Base-by-base conservation (phyloP, 2,329 filamentous ascomycete genomes). In the Cercospora sp. region DNA sequence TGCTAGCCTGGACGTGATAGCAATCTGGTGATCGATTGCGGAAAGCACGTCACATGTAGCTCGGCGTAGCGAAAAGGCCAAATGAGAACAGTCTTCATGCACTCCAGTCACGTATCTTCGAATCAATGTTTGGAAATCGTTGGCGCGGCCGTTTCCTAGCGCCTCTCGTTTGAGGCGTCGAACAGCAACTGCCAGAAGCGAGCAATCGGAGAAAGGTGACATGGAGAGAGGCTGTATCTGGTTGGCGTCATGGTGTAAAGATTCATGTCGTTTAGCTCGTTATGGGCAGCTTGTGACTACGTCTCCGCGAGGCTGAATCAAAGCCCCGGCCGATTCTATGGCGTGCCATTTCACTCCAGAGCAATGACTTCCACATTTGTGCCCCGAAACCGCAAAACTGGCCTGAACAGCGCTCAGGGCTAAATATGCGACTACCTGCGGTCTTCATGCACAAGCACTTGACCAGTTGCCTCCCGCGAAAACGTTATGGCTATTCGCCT, bases 11-110 rank as follows among this genome's bases (percentile, higher is more conserved):
- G 63, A 64, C 55, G 23, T 66, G 63, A 65, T 59, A 53, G 36
- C 57, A 66, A 65, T 68, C 61, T 60, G 62, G 63, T 55, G 61
- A 66, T 48, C 20, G 58, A 55, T 66, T 62, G 55, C 60, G 53
- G 28, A 58, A 53, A 28, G 64, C 61, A 60, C 65, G 40, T 64
- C 62, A 53, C 58, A 61, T 68, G 66, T 71, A 70, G 71, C 69
- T 73, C 70, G 70, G 70, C 70, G 70, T 71, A 73, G 70, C 72
- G 66, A 71, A 64, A 42, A 58, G 62, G 48, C 62, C 53, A 59
- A 73, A 72, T 73, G 72, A 68, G 68, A 73, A 71, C 69, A 72
- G 69, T 72, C 62, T 64, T 73, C 68, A 73, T 72, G 71, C 71
- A 72, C 68, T 67, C 48, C 60, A n/a, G 23, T 60, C 31, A 40